A percentile compares a stretch with the other conserved stretches of the same genome.
Evolutionary conservation across 2,329 filamentous ascomycete species (phyloP).

Genomic region (Fusarium mangiferae): DNA sequence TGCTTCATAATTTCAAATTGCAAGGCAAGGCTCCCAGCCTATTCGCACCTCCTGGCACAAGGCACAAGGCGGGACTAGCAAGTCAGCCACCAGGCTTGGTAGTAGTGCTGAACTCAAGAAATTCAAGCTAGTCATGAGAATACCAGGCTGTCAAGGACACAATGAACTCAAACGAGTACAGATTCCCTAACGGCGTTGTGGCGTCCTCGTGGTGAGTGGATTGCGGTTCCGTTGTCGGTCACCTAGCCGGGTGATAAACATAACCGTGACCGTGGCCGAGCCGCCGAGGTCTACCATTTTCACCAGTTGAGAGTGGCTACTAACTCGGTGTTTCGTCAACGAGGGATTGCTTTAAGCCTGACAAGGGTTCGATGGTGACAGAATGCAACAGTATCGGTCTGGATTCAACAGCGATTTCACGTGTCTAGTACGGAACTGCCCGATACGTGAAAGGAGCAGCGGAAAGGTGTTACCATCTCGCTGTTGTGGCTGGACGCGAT

Average conservation of each 20-base stretch:
- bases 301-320: conserved; percentile 19
- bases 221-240: conserved; percentile 24
- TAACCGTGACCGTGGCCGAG: conserved; percentile 7
- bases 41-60: conserved; percentile 21
- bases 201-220: conserved; percentile 16
- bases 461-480: conserved; percentile 18
- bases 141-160: conserved; percentile 14
- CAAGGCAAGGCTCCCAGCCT: not conserved
- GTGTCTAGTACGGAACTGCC: conserved; percentile 22
- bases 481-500: conserved; percentile 13
- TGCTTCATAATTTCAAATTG: conserved; percentile 5
- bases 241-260: conserved; percentile 27
- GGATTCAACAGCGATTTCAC: conserved; percentile 12
- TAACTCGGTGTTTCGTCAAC: conserved; percentile 2
- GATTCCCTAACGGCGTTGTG: not conserved
- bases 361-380: conserved; percentile 10
- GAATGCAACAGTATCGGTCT: not conserved
- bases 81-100: conserved; percentile 7
- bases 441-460: conserved; percentile 19
- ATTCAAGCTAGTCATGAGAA: not conserved
- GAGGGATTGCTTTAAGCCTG: conserved; percentile 24
- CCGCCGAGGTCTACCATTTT: not conserved
- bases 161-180: not conserved
- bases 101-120: not conserved
- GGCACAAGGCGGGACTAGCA: conserved; percentile 21